Evolutionary conservation across 495 filamentous ascomycete genomes (phyloP).

Genomic region (Usnea hakonensis): DNA sequence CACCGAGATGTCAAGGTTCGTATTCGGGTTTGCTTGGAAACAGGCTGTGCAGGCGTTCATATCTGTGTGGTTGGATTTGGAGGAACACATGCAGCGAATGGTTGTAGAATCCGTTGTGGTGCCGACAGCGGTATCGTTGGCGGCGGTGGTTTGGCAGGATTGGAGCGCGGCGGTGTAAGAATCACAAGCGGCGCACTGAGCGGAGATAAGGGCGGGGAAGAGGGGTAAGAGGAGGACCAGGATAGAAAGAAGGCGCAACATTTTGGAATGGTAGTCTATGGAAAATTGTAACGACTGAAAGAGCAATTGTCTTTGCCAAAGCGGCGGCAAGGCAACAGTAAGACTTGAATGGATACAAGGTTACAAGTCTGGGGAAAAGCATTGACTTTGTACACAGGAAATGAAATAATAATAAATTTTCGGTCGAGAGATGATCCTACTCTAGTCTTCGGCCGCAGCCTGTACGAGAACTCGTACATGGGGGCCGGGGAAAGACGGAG

Average conservation of each 20-base stretch:
- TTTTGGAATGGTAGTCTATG: neutral
- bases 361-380: neutral
- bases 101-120: neutral
- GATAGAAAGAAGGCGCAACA: neutral
- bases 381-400: neutral
- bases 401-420: no score
- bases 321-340: neutral
- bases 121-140: neutral
- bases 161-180: conserved; percentile 23
- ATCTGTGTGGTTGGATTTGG: neutral
- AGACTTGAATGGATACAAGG: neutral
- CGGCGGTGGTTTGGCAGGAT: conserved; percentile 23
- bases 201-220: conserved; percentile 3
- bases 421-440: neutral
- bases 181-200: conserved; percentile 4
- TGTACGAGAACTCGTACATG: no score
- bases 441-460: neutral
- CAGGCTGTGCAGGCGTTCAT: conserved; percentile 4
- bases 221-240: neutral
- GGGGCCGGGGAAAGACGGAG: no score
- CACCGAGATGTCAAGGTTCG: neutral
- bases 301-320: neutral
- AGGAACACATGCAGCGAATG: conserved; percentile 11
- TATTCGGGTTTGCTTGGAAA: neutral
- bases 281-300: neutral